These are phyloP conservation scores for Phaseolus coccineus DNA, from an alignment of 331 rosid genomes.

Conservation along the genomic window DNA sequence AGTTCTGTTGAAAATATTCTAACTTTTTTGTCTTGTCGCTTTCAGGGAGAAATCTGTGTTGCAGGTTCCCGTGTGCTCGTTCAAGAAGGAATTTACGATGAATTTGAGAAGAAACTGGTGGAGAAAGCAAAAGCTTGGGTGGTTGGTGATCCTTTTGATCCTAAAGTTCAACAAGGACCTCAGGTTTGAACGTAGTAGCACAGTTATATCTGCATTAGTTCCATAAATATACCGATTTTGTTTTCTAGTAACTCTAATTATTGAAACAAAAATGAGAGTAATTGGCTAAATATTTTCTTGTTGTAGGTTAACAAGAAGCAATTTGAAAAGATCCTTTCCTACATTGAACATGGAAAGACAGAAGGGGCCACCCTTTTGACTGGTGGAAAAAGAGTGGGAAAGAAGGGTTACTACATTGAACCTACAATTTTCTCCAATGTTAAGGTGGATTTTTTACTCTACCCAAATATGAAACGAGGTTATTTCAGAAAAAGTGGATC, in stretches of 20 bases:
- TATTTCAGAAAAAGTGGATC: background rate
- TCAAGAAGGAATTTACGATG: slow-evolving; percentile 81
- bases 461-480: background rate
- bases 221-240: background rate
- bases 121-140: slow-evolving; percentile 69
- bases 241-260: background rate
- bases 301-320: slow-evolving; percentile 72
- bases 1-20: background rate
- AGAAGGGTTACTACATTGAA: slow-evolving; percentile 74
- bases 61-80: slow-evolving; percentile 78
- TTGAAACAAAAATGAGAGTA: background rate
- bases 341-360: slow-evolving; percentile 81
- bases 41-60: slow-evolving; percentile 81
- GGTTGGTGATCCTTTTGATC: slow-evolving; percentile 90
- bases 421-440: slow-evolving; percentile 83
- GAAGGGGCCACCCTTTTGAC: slow-evolving; percentile 82
- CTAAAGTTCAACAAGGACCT: slow-evolving; percentile 77
- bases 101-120: slow-evolving; percentile 61
- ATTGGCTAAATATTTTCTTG: background rate
- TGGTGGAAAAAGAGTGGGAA: slow-evolving; percentile 72
- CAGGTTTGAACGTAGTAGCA: slow-evolving; percentile 52
- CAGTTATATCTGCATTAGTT: background rate
- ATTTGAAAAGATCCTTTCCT: slow-evolving; percentile 63
- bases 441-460: slow-evolving; percentile 51
- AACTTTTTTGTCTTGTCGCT: background rate